A percentile compares a stretch with the other conserved stretches of the same genome.
These are phyloP conservation scores for Schizosaccharomyces lindneri DNA, from an alignment of 805 yeast species.

Conservation along the genomic window DNA sequence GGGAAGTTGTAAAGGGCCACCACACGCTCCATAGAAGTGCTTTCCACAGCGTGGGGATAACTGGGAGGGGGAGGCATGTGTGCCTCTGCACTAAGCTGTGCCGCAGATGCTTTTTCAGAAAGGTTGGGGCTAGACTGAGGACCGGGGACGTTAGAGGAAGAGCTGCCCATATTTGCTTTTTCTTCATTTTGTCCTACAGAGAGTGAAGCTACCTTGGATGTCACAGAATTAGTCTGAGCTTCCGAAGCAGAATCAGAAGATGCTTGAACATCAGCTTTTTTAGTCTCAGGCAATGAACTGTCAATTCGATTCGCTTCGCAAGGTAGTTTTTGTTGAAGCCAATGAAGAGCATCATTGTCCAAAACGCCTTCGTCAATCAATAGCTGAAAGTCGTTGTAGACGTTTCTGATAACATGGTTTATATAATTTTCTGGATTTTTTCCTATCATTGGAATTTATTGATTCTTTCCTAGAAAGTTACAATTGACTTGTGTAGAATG, in stretches of 20 bases:
- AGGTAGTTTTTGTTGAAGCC: background rate
- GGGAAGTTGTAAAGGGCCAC: constrained; percentile 33
- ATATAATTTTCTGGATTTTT: background rate
- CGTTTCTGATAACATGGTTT: background rate
- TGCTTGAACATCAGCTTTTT: background rate
- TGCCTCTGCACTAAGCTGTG: background rate
- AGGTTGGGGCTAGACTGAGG: background rate
- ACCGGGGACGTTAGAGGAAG: too few species aligned
- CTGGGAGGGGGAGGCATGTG: background rate
- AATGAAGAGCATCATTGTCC: background rate
- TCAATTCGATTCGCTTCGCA: background rate
- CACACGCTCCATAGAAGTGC: background rate
- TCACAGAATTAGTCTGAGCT: too few species aligned
- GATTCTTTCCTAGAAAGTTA: too few species aligned
- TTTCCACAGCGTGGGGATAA: background rate
- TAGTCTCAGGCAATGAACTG: background rate
- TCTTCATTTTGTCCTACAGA: too few species aligned
- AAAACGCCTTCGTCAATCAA: background rate
- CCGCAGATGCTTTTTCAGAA: background rate
- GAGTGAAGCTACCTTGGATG: too few species aligned
- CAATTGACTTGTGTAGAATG: too few species aligned
- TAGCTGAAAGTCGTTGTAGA: background rate
- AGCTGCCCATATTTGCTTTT: too few species aligned
- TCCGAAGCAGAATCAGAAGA: background rate
- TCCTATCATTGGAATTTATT: too few species aligned